A percentile compares a stretch with the other conserved stretches of the same genome.
Evolutionary conservation across 2,329 filamentous ascomycete species (phyloP).

Genomic region (Knoxdaviesia proteae): DNA sequence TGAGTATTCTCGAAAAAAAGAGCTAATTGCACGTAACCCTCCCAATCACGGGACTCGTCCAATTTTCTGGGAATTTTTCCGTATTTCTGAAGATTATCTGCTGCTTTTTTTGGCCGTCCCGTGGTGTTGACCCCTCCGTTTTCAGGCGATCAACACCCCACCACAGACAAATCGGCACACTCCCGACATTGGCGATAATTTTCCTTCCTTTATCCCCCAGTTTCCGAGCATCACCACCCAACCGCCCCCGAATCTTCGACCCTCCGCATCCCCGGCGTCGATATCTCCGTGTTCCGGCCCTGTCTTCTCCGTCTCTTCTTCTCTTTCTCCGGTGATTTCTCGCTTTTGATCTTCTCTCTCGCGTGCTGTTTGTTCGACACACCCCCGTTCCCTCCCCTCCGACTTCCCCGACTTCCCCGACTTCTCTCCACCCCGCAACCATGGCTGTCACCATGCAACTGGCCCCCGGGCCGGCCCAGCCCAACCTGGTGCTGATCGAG

Average conservation of each 20-base stretch:
- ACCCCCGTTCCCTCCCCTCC: slow-evolving; percentile 3
- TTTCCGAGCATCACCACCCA: too few relatives aligned
- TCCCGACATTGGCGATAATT: too few relatives aligned
- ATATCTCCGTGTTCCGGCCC: not conserved
- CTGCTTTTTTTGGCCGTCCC: too few relatives aligned
- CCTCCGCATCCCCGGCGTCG: not conserved
- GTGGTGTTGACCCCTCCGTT: too few relatives aligned
- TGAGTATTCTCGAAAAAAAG: too few relatives aligned
- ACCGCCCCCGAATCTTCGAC: slow-evolving; percentile 1
- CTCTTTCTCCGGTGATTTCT: not conserved
- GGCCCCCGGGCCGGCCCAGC: slow-evolving; percentile 18
- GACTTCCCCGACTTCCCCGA: slow-evolving; percentile 2
- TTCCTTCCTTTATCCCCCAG: too few relatives aligned
- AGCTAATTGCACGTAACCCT: too few relatives aligned
- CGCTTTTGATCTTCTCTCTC: not conserved
- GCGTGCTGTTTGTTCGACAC: not conserved
- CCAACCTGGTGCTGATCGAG: slow-evolving; percentile 58
- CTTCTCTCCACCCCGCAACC: slow-evolving; percentile 5
- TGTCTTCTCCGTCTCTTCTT: not conserved
- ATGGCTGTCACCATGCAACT: slow-evolving; percentile 15
- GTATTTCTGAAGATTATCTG: too few relatives aligned
- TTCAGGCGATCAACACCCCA: too few relatives aligned
- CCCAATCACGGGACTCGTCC: too few relatives aligned
- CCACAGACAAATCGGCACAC: too few relatives aligned
- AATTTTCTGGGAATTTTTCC: too few relatives aligned